A percentile compares a stretch with the other conserved stretches of the same genome.
These are phyloP conservation scores for Candida piceae DNA, from an alignment of 805 yeast genomes.

Conservation along the genomic window DNA sequence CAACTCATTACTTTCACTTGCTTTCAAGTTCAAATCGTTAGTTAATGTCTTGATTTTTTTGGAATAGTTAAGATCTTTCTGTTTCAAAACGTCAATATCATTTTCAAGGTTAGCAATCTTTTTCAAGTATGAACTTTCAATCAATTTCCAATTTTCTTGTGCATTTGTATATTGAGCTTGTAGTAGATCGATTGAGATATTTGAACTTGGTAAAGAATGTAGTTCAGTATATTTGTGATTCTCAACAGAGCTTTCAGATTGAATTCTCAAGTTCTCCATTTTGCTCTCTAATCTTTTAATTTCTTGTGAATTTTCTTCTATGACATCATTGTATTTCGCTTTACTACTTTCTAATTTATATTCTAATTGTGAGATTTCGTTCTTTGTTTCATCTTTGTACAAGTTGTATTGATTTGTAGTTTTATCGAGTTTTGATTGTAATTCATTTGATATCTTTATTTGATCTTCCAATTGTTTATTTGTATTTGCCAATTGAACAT, in stretches of 20 bases:
- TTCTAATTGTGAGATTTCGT: constrained; percentile 22
- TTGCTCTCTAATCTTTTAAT: constrained; percentile 59
- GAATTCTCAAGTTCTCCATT: constrained; percentile 62
- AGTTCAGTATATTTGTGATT: constrained; percentile 3
- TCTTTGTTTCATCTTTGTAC: constrained; percentile 21
- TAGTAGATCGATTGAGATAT: constrained; percentile 36
- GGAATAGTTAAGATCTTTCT: constrained; percentile 25
- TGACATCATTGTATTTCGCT: constrained; percentile 19
- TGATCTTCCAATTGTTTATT: constrained; percentile 32
- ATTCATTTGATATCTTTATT: constrained; percentile 21
- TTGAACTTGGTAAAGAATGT: constrained; percentile 4
- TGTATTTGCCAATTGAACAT: constrained; percentile 28
- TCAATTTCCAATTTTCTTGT: constrained; percentile 75
- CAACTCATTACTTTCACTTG: constrained; percentile 22
- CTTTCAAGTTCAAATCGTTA: constrained; percentile 33
- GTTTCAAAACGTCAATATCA: constrained; percentile 37
- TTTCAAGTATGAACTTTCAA: constrained; percentile 59
- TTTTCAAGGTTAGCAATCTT: constrained; percentile 41
- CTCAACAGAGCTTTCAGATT: constrained; percentile 43
- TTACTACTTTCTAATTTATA: constrained; percentile 27
- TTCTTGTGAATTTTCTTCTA: constrained; percentile 37
- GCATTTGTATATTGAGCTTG: constrained; percentile 72
- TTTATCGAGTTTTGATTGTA: constrained; percentile 20
- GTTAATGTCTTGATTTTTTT: constrained; percentile 27
- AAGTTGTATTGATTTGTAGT: constrained; percentile 15